phyloP scores from a whole-genome alignment of 2,329 filamentous ascomycete genomes.

The Ophiostoma australiae region DNA sequence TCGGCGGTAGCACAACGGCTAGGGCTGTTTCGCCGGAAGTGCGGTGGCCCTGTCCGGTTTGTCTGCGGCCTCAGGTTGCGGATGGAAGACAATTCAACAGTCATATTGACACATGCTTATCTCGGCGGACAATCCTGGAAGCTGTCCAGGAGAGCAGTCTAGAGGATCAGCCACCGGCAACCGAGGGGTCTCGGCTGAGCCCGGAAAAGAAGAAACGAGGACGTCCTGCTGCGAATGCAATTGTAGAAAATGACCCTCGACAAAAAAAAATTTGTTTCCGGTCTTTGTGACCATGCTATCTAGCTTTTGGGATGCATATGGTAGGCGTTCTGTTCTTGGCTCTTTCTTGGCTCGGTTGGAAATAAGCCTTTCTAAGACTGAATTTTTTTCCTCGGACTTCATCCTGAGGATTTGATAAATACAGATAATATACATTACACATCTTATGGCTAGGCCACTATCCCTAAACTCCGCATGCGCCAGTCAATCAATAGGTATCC shows the following conservation, averaged over 20 bases:
- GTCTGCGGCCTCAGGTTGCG: conserved; percentile 66
- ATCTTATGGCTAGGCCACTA: conserved; percentile 3
- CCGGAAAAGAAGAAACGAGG: conserved; percentile 35
- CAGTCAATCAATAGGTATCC: not conserved
- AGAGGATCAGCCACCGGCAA: conserved; percentile 24
- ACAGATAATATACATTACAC: not conserved
- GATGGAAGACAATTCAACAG: conserved; percentile 78
- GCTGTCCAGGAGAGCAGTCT: conserved; percentile 57
- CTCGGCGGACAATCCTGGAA: conserved; percentile 77
- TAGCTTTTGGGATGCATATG: not conserved
- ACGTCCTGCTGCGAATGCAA: conserved; percentile 28
- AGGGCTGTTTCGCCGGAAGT: conserved; percentile 40
- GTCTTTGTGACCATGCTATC: not conserved
- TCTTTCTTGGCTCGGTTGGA: not conserved
- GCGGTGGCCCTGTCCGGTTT: conserved; percentile 85
- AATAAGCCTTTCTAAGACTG: not conserved
- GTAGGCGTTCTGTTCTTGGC: not conserved
- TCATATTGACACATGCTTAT: conserved; percentile 90
- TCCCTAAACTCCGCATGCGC: not conserved
- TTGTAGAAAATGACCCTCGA: conserved; percentile 38
- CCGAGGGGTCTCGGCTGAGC: not conserved
- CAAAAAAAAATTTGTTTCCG: conserved; percentile 53
- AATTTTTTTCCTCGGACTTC: not conserved
- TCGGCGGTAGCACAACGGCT: conserved; percentile 14
- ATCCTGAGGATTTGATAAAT: not conserved